Conservation (phyloP, 805 yeast species). For the Cyberlindnera meyerae region DNA sequence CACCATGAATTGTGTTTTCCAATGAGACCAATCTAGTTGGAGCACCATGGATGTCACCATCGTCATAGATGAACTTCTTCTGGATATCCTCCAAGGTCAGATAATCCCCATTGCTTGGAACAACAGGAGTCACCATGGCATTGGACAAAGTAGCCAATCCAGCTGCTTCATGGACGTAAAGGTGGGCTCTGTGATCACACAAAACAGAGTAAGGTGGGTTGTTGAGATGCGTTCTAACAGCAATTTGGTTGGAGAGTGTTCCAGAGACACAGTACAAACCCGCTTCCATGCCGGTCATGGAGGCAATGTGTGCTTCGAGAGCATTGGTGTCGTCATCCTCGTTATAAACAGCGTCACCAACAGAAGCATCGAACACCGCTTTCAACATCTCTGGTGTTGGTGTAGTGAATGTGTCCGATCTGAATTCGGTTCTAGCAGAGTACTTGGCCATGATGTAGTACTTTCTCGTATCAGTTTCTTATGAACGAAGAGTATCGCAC, state of each 20-base stretch:
- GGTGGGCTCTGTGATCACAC: constrained; percentile 84
- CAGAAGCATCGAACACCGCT: constrained; percentile 50
- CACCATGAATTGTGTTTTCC: constrained; percentile 87
- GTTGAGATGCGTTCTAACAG: constrained; percentile 62
- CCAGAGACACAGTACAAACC: constrained; percentile 86
- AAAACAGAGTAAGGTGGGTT: constrained; percentile 85
- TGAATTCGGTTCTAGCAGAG: constrained; percentile 42
- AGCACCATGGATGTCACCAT: constrained; percentile 81
- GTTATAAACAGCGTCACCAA: constrained; percentile 86
- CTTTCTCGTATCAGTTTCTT: neutral
- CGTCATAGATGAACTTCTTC: constrained; percentile 57
- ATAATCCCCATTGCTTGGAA: constrained; percentile 70
- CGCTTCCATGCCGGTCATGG: constrained; percentile 71
- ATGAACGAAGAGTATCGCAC: too few relatives aligned
- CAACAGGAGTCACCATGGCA: constrained; percentile 85
- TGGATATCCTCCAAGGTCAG: constrained; percentile 77
- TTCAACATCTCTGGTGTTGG: constrained; percentile 73
- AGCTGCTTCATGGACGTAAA: constrained; percentile 82
- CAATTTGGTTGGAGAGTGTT: constrained; percentile 86
- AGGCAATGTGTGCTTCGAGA: constrained; percentile 60
- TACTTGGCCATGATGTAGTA: constrained; percentile 7
- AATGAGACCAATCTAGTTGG: constrained; percentile 82
- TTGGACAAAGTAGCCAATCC: constrained; percentile 86
- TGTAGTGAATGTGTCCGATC: constrained; percentile 87
- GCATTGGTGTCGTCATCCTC: constrained; percentile 71